These are phyloP conservation scores for Hericium erinaceus DNA, from an alignment of 768 basidiomycete species.

Conservation along the genomic window DNA sequence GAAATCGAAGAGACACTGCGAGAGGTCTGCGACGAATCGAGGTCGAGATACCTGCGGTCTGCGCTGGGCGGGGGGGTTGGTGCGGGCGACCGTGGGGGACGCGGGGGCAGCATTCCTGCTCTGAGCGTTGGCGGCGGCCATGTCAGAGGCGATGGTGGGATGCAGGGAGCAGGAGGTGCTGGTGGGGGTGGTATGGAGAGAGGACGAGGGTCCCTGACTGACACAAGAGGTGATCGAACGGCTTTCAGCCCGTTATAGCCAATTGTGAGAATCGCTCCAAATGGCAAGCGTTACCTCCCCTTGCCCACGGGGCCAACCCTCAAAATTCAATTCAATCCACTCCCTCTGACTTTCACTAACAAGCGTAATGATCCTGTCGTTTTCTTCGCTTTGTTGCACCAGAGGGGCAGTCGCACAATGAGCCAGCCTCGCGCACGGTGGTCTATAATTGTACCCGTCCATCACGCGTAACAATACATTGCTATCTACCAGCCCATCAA, in stretches of 20 bases:
- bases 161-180: no score
- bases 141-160: no score
- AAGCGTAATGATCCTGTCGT: no score
- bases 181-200: not conserved
- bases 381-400: no score
- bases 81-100: not conserved
- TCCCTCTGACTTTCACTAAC: no score
- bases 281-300: not conserved
- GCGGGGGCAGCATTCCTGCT: not conserved
- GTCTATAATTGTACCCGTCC: no score
- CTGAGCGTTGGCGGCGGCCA: not conserved
- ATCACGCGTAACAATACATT: no score
- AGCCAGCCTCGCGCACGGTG: no score
- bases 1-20: constrained; percentile 87
- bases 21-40: constrained; percentile 71
- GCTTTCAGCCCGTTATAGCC: not conserved
- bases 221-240: not conserved
- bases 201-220: not conserved
- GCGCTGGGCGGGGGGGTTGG: not conserved
- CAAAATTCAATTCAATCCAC: no score
- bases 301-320: not conserved
- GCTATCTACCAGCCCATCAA: no score
- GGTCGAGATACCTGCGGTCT: constrained; percentile 34
- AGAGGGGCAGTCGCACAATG: no score
- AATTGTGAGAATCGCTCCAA: not conserved